These are phyloP conservation scores for Thielaviopsis musarum DNA, from an alignment of 2,329 filamentous ascomycete genomes.

Conservation along the genomic window DNA sequence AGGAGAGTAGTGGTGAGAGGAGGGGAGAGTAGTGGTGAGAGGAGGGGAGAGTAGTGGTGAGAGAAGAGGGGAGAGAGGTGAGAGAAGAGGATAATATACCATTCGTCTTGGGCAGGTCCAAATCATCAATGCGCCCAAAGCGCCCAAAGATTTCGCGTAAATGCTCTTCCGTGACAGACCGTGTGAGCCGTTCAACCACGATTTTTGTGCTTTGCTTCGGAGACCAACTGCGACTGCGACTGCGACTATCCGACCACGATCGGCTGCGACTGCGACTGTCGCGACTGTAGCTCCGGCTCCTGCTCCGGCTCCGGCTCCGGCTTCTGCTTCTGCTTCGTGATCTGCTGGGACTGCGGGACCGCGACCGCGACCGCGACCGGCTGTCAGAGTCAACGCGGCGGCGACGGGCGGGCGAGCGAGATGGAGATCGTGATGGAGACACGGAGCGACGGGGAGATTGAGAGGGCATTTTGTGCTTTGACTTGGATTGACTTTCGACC, in stretches of 20 bases:
- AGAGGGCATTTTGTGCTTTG: background rate
- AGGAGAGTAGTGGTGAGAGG: too few species aligned
- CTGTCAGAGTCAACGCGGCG: background rate
- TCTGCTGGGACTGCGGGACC: constrained; percentile 15
- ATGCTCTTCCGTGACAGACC: constrained; percentile 81
- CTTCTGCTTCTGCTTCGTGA: constrained; percentile 17
- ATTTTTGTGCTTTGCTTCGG: constrained; percentile 38
- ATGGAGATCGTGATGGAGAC: background rate
- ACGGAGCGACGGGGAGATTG: background rate
- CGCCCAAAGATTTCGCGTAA: constrained; percentile 80
- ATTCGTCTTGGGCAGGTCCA: constrained; percentile 81
- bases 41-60: too few species aligned
- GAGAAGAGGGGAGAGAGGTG: too few species aligned
- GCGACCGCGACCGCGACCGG: constrained; percentile 12
- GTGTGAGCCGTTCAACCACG: constrained; percentile 88
- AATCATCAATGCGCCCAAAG: constrained; percentile 70
- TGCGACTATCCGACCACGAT: constrained; percentile 15
- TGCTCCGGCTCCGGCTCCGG: constrained; percentile 10
- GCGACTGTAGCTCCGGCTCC: background rate
- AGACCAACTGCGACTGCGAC: constrained; percentile 18
- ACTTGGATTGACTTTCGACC: too few species aligned
- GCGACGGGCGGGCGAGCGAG: constrained; percentile 1
- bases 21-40: too few species aligned
- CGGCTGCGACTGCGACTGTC: background rate
- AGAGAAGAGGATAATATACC: constrained; percentile 35